Conservation (phyloP, 345 rosid genomes). For the Arabis hirsuta region DNA sequence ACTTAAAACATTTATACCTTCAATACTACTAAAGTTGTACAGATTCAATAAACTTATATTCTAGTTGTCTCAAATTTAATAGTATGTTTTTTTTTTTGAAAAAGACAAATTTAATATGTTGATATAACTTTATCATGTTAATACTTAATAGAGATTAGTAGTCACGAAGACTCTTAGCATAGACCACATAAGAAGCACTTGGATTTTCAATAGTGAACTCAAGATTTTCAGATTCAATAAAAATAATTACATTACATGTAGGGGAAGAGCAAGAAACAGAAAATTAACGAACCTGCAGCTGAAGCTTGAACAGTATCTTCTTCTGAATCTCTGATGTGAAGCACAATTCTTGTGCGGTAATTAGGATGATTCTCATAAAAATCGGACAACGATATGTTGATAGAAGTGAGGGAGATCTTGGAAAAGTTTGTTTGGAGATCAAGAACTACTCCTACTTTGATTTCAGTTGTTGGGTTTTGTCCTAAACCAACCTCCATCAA, state of each 20-base stretch:
- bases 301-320: conserved; percentile 45
- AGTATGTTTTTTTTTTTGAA: too few relatives aligned
- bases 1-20: too few relatives aligned
- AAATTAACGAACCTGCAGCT: conserved; percentile 44
- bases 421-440: conserved; percentile 36
- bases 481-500: conserved; percentile 26
- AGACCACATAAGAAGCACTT: neutral
- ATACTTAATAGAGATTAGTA: neutral
- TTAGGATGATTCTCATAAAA: conserved; percentile 38
- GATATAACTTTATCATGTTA: neutral
- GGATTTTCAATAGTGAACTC: neutral
- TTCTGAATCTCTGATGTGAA: conserved; percentile 40
- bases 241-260: neutral
- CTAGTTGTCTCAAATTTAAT: too few relatives aligned
- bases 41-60: too few relatives aligned
- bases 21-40: too few relatives aligned
- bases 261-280: conserved; percentile 8
- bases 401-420: conserved; percentile 28
- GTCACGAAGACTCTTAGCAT: conserved; percentile 10
- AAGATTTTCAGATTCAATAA: conserved; percentile 9
- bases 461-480: conserved; percentile 14
- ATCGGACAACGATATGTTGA: conserved; percentile 41
- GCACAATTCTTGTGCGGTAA: conserved; percentile 36
- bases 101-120: too few relatives aligned
- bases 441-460: conserved; percentile 50